Base-by-base conservation (phyloP, 179 eudicot genomes). In the Corrigiola litoralis region DNA sequence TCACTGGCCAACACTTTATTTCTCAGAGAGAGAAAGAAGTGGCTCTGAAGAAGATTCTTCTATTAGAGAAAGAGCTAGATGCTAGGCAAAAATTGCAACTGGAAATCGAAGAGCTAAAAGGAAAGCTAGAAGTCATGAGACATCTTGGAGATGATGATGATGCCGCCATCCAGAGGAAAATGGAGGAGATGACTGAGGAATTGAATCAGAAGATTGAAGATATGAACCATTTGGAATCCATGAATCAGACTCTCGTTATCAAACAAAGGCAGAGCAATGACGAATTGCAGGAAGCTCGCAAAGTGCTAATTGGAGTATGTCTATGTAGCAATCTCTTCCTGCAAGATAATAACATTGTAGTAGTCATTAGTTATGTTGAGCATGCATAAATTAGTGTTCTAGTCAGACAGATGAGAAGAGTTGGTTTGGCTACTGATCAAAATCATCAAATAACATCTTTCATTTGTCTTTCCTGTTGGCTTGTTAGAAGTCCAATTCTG, bases 11-110 rank as follows among this genome's bases (percentile, higher is more conserved):
- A 38, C 38, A 46, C 29, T 38, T 70, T 23, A 9, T 29, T 60
- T 40, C 77, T 61, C 87, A 94, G 99, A 88, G 90, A 65, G 96
- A 94, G 76, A 86, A 88, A 69, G 87, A 90, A 66, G 97, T 81
- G 58, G 88, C 89, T 5, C 32, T 83, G 65, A 83, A 83, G 34
- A 82, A 81, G 73, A 71, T 86, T 66, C 82, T 88, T 66, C 75
- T 69, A 71, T 58, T 94, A 69, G 88, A 87, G 75, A 84, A 76
- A 61, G 80, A 90, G 64, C 68, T 87, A 36, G 88, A 84, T 63
- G 84, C 73, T 16, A 89, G 81, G 65, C 94, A 84, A 58, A 86
- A 81, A 65, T 36, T 90, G 71, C 90, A 84, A 61, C 75, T 92
- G 86, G 97, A 90, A 59, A 90, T 84, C 42, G 89, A 80, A 65